A percentile compares a stretch with the other conserved stretches of the same genome.
Evolutionary conservation across 2,329 filamentous ascomycete species (phyloP).

Genomic region (Stachybotrys chartarum): DNA sequence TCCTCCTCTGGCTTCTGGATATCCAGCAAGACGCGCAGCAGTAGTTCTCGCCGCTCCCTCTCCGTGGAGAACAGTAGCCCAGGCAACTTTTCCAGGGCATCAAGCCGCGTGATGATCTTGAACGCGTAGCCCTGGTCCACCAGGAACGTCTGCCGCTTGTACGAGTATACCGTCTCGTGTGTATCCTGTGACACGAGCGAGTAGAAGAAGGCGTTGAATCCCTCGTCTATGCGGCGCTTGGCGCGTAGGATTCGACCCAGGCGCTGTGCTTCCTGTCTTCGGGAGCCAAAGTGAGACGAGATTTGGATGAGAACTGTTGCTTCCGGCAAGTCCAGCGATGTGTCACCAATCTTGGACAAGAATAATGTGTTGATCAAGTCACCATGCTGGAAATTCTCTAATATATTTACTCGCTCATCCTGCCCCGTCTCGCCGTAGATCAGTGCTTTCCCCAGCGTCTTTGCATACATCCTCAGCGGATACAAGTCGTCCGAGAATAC

Average conservation of each 20-base stretch:
- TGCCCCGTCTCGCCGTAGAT: conserved; percentile 83
- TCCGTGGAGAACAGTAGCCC: conserved; percentile 12
- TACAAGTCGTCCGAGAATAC: conserved; percentile 95
- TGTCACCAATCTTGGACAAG: conserved; percentile 91
- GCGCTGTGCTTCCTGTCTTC: conserved; percentile 86
- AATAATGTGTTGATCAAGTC: conserved; percentile 82
- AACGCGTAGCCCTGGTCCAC: conserved; percentile 94
- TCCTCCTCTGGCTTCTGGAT: not conserved
- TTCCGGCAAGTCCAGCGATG: conserved; percentile 85
- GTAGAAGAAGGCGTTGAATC: conserved; percentile 96
- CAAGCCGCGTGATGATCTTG: conserved; percentile 88
- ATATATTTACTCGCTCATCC: conserved; percentile 70
- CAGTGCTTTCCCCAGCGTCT: conserved; percentile 72
- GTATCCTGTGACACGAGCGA: conserved; percentile 90
- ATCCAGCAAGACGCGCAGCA: not conserved
- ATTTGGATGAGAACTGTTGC: conserved; percentile 93
- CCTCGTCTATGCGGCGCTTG: conserved; percentile 87
- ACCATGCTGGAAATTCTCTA: conserved; percentile 90
- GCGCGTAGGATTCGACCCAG: conserved; percentile 83
- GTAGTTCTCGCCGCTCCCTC: not conserved
- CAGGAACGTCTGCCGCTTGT: conserved; percentile 84
- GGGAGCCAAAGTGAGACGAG: conserved; percentile 88
- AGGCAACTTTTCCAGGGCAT: conserved; percentile 71
- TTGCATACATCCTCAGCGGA: conserved; percentile 72
- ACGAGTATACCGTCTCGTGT: conserved; percentile 77